Evolutionary conservation across 768 basidiomycete genomes (phyloP), one percentile per base, ranked within the genome.

Genomic region (Termitomyces sp.): DNA sequence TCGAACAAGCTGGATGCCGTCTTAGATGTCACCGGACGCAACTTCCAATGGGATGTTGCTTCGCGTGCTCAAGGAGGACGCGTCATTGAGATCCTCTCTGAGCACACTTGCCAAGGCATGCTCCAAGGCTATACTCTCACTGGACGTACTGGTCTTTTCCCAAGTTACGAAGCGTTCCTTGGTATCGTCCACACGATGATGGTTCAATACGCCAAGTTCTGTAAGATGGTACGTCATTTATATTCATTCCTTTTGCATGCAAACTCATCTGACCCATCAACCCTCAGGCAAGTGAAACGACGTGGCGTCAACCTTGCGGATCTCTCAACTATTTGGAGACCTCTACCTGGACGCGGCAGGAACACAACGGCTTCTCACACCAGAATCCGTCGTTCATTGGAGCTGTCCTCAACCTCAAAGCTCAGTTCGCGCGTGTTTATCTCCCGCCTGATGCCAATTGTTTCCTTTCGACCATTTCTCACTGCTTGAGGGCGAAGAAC

Each of bases 101-200:
- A 93, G 69, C 92, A 94, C 68, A 92, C 91, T 11, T 90, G 90
- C 66, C 91, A 94, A 70, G 92, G 90, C 24, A 94, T 94, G 88
- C 78, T 96, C 13, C 92, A 97, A 73, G 94, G 94, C 2, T 96
- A 96, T 74, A 94, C 92, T 7, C 83, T 97, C 50, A 96, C 94
- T 0, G 94, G 94, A 9, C 80, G 89, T 44, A 90, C 88, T 0
- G 93, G 85, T 13, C 78, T 96, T 38, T 93, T 96, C 84, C 93
- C 94, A 2, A 89, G 86, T 33, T 95, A 96, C 71, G 94, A 96
- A 71, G 89, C 92, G 0, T 97, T 96, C 83, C 78, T 95, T 48
- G 92, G 92, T 48, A 95, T 95, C 72, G 74, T 95, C 32, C 88
- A 90, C 58, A 95, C 92, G 18, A 94, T 94, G 92, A 87, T 90